Percentiles rank a stretch among this genome's conserved stretches.
phyloP scores from a whole-genome alignment of 2,329 filamentous ascomycete genomes.

The Sporothrix mexicana region DNA sequence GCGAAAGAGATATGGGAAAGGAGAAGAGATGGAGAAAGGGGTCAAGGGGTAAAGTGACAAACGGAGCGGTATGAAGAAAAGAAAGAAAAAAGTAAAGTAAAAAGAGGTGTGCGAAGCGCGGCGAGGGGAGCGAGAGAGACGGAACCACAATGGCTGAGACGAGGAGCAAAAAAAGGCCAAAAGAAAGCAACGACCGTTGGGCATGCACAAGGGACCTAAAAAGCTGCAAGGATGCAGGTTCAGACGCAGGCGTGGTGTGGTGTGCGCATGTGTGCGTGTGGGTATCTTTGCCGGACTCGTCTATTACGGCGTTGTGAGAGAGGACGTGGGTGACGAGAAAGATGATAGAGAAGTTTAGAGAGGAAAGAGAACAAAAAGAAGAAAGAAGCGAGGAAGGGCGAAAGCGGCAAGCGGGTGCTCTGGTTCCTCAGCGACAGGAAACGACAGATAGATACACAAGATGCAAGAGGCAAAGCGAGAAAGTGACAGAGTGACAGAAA shows the following conservation, averaged over 20 bases:
- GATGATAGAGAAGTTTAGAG: no score
- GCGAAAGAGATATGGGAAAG: neutral
- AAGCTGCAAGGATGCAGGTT: constrained; percentile 31
- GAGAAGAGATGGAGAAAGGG: constrained; percentile 11
- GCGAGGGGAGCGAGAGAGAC: neutral
- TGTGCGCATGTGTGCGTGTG: constrained; percentile 19
- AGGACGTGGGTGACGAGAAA: constrained; percentile 17
- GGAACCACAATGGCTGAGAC: neutral
- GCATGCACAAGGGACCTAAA: constrained; percentile 22
- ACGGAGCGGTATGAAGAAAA: constrained; percentile 11
- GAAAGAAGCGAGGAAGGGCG: constrained; percentile 16
- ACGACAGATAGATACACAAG: constrained; percentile 10
- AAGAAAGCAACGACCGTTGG: constrained; percentile 30
- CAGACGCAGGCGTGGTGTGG: constrained; percentile 23
- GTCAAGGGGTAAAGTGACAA: constrained; percentile 4
- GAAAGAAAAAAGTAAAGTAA: neutral
- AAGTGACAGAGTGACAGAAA: constrained; percentile 20
- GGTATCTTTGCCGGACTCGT: constrained; percentile 31
- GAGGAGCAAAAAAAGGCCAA: neutral
- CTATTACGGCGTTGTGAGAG: constrained; percentile 30
- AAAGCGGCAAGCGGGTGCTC: constrained; percentile 30
- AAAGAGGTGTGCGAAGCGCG: constrained; percentile 18
- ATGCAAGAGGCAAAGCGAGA: neutral
- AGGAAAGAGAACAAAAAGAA: no score
- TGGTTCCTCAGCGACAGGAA: constrained; percentile 1